Base-by-base conservation (phyloP, 2,329 filamentous ascomycete genomes). In the Aspergillus floridensis region DNA sequence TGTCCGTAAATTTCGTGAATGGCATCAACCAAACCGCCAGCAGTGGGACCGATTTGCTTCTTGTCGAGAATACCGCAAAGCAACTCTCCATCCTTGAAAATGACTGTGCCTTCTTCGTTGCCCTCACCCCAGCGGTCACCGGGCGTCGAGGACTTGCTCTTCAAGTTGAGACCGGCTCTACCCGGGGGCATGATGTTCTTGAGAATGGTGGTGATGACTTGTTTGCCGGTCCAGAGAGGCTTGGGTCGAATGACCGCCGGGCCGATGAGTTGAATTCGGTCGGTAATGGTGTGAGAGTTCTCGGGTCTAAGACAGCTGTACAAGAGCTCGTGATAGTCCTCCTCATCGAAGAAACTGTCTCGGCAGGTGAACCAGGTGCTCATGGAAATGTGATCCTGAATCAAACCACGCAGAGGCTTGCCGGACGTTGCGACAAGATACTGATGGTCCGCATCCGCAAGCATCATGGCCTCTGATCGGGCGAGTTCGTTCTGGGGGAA, bases 361-460 rank as follows among this genome's bases (percentile, higher is more conserved):
- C 91, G 88, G 75, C 88, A 96, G 59, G 93, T 96, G 58, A 99
- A 85, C 76, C 89, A 89, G 3, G 96, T 91, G 49, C 91, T 92
- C 73, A 99, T 93, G 2, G 93, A 97, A 61, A 99, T 90, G 76
- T 99, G 95, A 82, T 99, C 95, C 77, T 99, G 96, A 77, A 99
- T 99, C 54, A 99, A 80, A 85, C 95, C 95, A 82, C 95, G 85
- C 16, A 99, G 82, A 0, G 95, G 95, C 71, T 96, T 96, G 58
- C 95, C 95, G 16, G 92, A 91, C 3, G 95, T 99, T 21, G 90
- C 91, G 35, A 93, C 96, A 38, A 99, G 84, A 73, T 99, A 99
- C 70, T 99, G 95, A 71, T 97, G 93, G 73, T 99, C 93, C 2
- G 95, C 97, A 73, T 98, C 93, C 41, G 95, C 95, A 69, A 99